These are phyloP conservation scores for Penstemon newberryi DNA, from an alignment of 257 asterid genomes.

Conservation along the genomic window DNA sequence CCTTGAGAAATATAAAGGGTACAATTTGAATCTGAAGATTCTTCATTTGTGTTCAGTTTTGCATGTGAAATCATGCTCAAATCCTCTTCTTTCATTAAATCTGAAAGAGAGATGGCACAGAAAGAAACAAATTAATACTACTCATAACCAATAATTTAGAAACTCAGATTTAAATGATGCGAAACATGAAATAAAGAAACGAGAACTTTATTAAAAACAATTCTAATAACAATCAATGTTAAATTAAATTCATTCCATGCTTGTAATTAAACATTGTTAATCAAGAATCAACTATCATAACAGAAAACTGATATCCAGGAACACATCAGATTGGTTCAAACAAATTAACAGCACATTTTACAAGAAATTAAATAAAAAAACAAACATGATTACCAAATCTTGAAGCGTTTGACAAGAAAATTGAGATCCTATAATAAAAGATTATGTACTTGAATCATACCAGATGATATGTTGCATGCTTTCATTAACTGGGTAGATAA, in stretches of 20 bases:
- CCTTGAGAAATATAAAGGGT: slow-evolving; percentile 19
- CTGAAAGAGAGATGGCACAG: not conserved
- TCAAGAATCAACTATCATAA: not conserved
- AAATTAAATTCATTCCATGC: not conserved
- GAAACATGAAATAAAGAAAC: not conserved
- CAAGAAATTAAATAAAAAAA: not conserved
- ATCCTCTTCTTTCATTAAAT: slow-evolving; percentile 44
- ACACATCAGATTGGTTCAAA: not conserved
- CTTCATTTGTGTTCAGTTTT: slow-evolving; percentile 29
- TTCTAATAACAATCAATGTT: not conserved
- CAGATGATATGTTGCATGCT: slow-evolving; percentile 30
- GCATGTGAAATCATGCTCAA: slow-evolving; percentile 35
- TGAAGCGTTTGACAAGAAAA: too few relatives aligned
- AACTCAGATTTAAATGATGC: not conserved
- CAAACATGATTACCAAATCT: not conserved
- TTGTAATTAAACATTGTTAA: not conserved
- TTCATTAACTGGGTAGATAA: slow-evolving; percentile 24
- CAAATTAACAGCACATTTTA: not conserved
- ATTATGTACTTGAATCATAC: slow-evolving; percentile 19
- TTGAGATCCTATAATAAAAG: not conserved
- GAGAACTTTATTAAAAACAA: not conserved
- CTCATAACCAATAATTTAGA: not conserved
- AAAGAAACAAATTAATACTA: not conserved
- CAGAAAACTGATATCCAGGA: too few relatives aligned
- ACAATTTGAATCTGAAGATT: slow-evolving; percentile 46